Evolutionary conservation across 331 rosid species (phyloP).

Genomic region (Saraca asoca): DNA sequence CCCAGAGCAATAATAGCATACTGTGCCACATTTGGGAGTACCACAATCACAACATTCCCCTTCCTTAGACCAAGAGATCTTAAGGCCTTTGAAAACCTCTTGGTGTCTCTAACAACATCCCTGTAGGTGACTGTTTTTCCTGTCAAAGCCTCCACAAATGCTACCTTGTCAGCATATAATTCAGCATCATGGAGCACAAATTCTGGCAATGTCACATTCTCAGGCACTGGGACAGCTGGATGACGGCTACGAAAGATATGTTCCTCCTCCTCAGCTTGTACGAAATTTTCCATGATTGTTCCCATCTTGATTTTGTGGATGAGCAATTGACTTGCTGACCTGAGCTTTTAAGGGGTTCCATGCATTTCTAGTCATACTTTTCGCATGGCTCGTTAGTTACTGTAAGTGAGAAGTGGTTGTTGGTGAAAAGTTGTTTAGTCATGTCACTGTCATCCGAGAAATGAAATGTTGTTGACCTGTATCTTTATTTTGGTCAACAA

Average conservation of each 20-base stretch:
- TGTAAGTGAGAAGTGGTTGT: too few relatives aligned
- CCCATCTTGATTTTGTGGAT: conserved; percentile 42
- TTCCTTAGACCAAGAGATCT: conserved; percentile 69
- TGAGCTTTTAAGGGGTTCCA: conserved; percentile 22
- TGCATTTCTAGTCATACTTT: conserved; percentile 35
- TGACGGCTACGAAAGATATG: conserved; percentile 61
- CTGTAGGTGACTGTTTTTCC: conserved; percentile 62
- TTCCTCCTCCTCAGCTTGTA: conserved; percentile 48
- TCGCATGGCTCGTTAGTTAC: conserved; percentile 42
- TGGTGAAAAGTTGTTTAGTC: conserved; percentile 70
- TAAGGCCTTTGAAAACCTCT: conserved; percentile 75
- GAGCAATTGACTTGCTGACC: not conserved
- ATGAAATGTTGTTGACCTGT: not conserved
- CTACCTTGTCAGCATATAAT: conserved; percentile 63
- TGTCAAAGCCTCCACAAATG: conserved; percentile 77
- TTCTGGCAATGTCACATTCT: conserved; percentile 68
- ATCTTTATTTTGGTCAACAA: conserved; percentile 25
- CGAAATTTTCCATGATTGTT: conserved; percentile 32
- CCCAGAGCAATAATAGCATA: conserved; percentile 76
- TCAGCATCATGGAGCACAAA: conserved; percentile 73
- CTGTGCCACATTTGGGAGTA: conserved; percentile 81
- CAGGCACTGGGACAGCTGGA: conserved; percentile 57
- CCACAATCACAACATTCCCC: conserved; percentile 76
- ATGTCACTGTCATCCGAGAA: conserved; percentile 40
- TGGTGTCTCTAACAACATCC: conserved; percentile 59